Base-by-base conservation (phyloP, 2,329 filamentous ascomycete genomes). In the Parafenestella ontariensis region DNA sequence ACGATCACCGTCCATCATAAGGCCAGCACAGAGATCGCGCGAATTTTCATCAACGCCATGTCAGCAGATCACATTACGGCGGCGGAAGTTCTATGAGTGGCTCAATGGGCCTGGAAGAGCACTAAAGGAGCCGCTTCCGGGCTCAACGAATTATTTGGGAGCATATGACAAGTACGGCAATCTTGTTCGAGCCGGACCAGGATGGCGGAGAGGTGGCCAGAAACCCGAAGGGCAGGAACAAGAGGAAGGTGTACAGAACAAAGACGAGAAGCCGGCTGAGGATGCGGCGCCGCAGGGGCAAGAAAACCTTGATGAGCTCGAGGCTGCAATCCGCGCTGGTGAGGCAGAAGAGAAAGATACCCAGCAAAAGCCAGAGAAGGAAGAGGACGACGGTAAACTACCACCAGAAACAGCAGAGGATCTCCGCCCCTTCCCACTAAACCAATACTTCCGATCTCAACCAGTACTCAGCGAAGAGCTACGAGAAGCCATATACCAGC, bases 401-500 rank as follows among this genome's bases (percentile, higher is more conserved):
- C 69, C 61, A 29, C 73, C 66, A 23, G 73, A 76, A 56, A 68
- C 54, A 39, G 60, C 42, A 40, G 62, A 71, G 61, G 77, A 73
- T 54, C 61, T 77, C 17, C 64, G 64, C 5, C 91, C 91, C 0
- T 96, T 95, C 62, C 92, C 92, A 0, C 72, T 85, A 45, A 96
- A 96, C 74, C 79, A 78, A 4, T 72, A 83, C 21, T 97, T 94
- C 77, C 77, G 81, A 59, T 91, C 88, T 66, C 83, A 90, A 73
- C 79, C 83, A 3, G 89, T 96, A 20, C 81, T 97, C 61, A 88
- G 88, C 58, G 90, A 96, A 65, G 78, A 82, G 17, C 79, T 93
- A 43, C 83, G 89, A 54, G 87, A 93, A 66, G 81, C 88, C 61
- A 89, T 97, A 49, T 95, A 90, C 79, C 69, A 81, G 4, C 84